phyloP scores from a whole-genome alignment of 2,329 filamentous ascomycete species.

The Berkeleyomyces rouxiae region DNA sequence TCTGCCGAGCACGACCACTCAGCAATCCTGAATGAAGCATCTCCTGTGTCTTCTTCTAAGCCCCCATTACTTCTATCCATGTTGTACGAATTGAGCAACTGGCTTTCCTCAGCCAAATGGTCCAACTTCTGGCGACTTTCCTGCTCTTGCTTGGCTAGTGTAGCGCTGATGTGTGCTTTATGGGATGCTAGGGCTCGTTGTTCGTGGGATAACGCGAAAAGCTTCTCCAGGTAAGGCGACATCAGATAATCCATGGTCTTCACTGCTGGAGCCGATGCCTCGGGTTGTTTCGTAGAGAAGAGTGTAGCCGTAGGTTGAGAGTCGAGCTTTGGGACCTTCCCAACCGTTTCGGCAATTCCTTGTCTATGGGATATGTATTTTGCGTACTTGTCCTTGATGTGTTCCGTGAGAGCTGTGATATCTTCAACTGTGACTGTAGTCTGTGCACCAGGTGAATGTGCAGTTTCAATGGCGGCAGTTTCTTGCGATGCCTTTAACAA shows the following conservation, averaged over 20 bases:
- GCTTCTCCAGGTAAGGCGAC: slow-evolving; percentile 37
- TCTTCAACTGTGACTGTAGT: slow-evolving; percentile 8
- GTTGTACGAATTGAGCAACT: slow-evolving; percentile 38
- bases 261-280: slow-evolving; percentile 12
- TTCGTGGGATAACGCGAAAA: slow-evolving; percentile 35
- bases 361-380: slow-evolving; percentile 35
- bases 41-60: slow-evolving; percentile 16
- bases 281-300: neutral
- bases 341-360: slow-evolving; percentile 20
- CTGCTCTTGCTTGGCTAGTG: slow-evolving; percentile 34
- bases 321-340: slow-evolving; percentile 5
- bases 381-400: slow-evolving; percentile 37
- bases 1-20: slow-evolving; percentile 46
- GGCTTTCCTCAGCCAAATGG: slow-evolving; percentile 44
- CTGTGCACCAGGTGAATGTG: slow-evolving; percentile 7
- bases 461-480: neutral
- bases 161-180: slow-evolving; percentile 37
- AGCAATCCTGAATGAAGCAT: slow-evolving; percentile 26
- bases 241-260: slow-evolving; percentile 28
- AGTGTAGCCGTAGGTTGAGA: slow-evolving; percentile 7
- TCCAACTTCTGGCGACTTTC: slow-evolving; percentile 34
- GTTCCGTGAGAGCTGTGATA: slow-evolving; percentile 16
- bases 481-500: slow-evolving; percentile 20
- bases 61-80: slow-evolving; percentile 19
- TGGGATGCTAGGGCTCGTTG: slow-evolving; percentile 42